Percentiles rank a stretch among this genome's conserved stretches.
Evolutionary conservation across 2,329 filamentous ascomycete species (phyloP).

Genomic region (Pseudogymnoascus sp.): DNA sequence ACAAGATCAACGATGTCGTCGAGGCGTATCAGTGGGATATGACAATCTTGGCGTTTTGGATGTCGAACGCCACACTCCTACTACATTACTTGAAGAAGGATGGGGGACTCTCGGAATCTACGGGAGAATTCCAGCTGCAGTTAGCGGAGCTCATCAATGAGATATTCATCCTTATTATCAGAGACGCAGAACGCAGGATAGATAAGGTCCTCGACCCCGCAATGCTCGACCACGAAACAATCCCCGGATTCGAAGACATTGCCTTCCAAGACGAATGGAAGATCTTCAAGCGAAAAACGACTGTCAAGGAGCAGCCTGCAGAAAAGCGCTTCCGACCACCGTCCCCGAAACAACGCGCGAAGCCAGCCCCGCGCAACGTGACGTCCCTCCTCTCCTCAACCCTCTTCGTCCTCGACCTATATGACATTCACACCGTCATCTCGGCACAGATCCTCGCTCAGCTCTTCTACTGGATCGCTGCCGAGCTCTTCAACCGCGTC

Average conservation of each 20-base stretch:
- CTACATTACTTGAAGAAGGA: conserved; percentile 97
- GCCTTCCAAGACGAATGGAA: conserved; percentile 99
- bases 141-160: conserved; percentile 94
- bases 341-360: conserved; percentile 85
- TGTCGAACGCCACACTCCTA: conserved; percentile 92
- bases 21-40: conserved; percentile 97
- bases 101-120: conserved; percentile 68
- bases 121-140: conserved; percentile 83
- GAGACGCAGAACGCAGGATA: conserved; percentile 89
- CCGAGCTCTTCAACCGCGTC: conserved; percentile 94
- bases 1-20: conserved; percentile 96
- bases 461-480: conserved; percentile 90
- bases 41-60: conserved; percentile 98
- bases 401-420: conserved; percentile 94
- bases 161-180: conserved; percentile 95
- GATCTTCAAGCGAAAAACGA: conserved; percentile 83
- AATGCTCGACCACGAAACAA: conserved; percentile 97
- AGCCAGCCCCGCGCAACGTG: conserved; percentile 88
- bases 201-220: conserved; percentile 90
- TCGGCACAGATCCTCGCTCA: conserved; percentile 86
- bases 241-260: conserved; percentile 93
- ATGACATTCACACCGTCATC: conserved; percentile 97
- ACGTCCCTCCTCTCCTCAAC: conserved; percentile 93
- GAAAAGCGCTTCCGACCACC: conserved; percentile 90
- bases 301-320: conserved; percentile 80